phyloP scores from a whole-genome alignment of 129 eudicot species.

The Kitagawia praeruptora region DNA sequence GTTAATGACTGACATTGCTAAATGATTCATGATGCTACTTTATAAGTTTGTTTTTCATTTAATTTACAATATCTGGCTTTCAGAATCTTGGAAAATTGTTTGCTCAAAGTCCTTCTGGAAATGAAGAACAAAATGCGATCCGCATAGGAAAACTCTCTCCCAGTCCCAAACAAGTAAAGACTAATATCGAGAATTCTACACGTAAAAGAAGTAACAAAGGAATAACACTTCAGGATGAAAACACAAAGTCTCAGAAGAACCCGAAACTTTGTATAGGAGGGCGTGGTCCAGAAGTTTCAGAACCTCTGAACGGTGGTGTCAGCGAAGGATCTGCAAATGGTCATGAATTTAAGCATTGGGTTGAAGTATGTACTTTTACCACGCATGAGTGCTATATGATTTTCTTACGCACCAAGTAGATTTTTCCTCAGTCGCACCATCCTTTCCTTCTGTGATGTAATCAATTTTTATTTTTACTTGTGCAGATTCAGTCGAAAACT shows the following conservation, averaged over 20 bases:
- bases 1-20: neutral
- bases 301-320: conserved; percentile 19
- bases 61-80: conserved; percentile 13
- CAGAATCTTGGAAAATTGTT: conserved; percentile 38
- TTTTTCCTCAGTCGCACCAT: neutral
- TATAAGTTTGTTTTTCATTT: conserved; percentile 1
- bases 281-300: conserved; percentile 11
- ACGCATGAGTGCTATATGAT: conserved; percentile 9
- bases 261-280: conserved; percentile 33
- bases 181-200: conserved; percentile 15
- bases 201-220: conserved; percentile 47
- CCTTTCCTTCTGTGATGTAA: conserved; percentile 5
- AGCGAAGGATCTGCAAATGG: conserved; percentile 17
- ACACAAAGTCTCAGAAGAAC: conserved; percentile 22
- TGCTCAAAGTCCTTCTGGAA: conserved; percentile 35
- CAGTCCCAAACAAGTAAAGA: conserved; percentile 18
- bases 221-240: conserved; percentile 22
- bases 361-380: conserved; percentile 41
- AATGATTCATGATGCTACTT: neutral
- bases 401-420: neutral
- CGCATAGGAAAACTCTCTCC: conserved; percentile 22
- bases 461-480: conserved; percentile 21
- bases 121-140: conserved; percentile 11
- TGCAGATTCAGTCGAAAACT: conserved; percentile 57
- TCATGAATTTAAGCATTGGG: conserved; percentile 29